These are phyloP conservation scores for Ceratocystiopsis brevicomis DNA, from an alignment of 2,329 filamentous ascomycete species.

Conservation along the genomic window DNA sequence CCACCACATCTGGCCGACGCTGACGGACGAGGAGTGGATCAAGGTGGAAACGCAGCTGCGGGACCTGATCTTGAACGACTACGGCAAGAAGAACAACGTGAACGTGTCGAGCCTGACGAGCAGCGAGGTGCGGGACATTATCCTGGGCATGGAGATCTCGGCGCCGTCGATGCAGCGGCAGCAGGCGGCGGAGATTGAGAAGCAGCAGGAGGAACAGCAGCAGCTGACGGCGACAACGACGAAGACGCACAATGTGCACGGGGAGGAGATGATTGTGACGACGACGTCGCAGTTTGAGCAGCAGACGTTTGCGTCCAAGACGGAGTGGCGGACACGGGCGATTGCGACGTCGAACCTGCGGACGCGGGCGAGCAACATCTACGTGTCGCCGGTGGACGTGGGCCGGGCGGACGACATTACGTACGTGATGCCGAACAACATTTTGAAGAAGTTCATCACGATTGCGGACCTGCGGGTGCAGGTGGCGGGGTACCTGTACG, in stretches of 20 bases:
- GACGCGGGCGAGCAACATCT: slow-evolving; percentile 92
- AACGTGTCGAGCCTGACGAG: slow-evolving; percentile 93
- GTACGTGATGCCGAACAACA: slow-evolving; percentile 98
- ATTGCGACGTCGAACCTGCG: slow-evolving; percentile 93
- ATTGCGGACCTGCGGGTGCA: slow-evolving; percentile 93
- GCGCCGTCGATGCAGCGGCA: slow-evolving; percentile 96
- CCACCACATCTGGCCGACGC: slow-evolving; percentile 93
- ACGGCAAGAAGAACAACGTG: slow-evolving; percentile 99
- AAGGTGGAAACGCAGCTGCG: slow-evolving; percentile 95
- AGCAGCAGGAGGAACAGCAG: slow-evolving; percentile 92
- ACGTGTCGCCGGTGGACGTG: slow-evolving; percentile 91
- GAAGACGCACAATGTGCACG: slow-evolving; percentile 92
- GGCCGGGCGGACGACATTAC: slow-evolving; percentile 84
- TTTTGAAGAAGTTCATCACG: slow-evolving; percentile 94
- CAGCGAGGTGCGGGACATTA: slow-evolving; percentile 95
- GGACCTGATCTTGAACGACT: slow-evolving; percentile 93
- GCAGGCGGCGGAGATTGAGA: slow-evolving; percentile 95
- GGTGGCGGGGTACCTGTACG: slow-evolving; percentile 90
- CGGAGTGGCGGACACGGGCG: slow-evolving; percentile 90
- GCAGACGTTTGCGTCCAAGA: slow-evolving; percentile 95
- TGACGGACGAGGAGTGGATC: slow-evolving; percentile 95
- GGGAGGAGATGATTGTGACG: slow-evolving; percentile 94
- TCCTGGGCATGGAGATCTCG: slow-evolving; percentile 97
- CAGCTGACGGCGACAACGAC: slow-evolving; percentile 95
- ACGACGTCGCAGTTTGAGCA: slow-evolving; percentile 97